phyloP scores from a whole-genome alignment of 139 green algal species.

The Zygnema circumcarinatum region DNA sequence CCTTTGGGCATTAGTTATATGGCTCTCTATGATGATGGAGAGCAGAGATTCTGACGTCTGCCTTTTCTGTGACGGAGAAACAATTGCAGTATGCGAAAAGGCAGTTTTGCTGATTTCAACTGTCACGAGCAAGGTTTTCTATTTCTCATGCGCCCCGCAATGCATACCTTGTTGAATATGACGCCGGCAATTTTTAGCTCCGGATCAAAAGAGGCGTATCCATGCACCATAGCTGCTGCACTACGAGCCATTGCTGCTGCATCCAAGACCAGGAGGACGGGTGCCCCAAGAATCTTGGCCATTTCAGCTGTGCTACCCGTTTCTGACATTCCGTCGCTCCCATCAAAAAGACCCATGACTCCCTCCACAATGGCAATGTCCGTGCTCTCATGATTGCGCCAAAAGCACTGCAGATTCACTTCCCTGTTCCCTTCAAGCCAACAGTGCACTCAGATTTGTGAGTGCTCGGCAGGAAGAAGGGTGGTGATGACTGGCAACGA shows the following conservation, averaged over 20 bases:
- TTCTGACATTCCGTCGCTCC: slow-evolving; percentile 70
- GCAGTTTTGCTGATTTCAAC: too few species aligned
- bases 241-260: slow-evolving; percentile 68
- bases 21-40: too few species aligned
- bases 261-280: slow-evolving; percentile 89
- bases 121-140: too few species aligned
- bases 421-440: slow-evolving; percentile 56
- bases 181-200: slow-evolving; percentile 74
- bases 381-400: slow-evolving; percentile 57
- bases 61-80: too few species aligned
- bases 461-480: background rate
- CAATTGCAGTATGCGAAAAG: too few species aligned
- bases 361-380: slow-evolving; percentile 86
- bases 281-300: slow-evolving; percentile 72
- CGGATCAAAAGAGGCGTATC: slow-evolving; percentile 75
- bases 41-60: too few species aligned
- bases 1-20: too few species aligned
- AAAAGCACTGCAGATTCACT: slow-evolving; percentile 65
- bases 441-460: too few species aligned
- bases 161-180: slow-evolving; percentile 80
- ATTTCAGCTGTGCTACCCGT: slow-evolving; percentile 80
- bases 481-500: background rate
- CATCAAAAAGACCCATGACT: slow-evolving; percentile 84
- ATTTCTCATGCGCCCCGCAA: too few species aligned
- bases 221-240: slow-evolving; percentile 74